Conservation (phyloP, 2,329 filamentous ascomycete species). For the Orbilia oligospora region DNA sequence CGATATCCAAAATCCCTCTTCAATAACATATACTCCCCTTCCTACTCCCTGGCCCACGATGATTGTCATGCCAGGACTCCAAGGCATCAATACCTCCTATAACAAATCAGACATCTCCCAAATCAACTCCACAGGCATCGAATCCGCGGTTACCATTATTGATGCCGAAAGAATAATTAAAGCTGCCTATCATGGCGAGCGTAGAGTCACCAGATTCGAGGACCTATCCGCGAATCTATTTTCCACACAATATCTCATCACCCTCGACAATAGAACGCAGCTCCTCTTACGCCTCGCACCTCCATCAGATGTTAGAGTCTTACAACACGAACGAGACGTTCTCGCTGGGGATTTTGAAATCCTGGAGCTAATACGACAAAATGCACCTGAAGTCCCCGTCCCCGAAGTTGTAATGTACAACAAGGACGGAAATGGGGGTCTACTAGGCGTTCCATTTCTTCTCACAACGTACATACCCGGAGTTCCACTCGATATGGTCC, state of each 20-base stretch:
- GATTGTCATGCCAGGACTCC: slow-evolving; percentile 46
- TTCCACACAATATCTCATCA: slow-evolving; percentile 56
- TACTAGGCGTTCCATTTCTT: slow-evolving; percentile 62
- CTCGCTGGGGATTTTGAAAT: slow-evolving; percentile 61
- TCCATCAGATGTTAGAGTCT: slow-evolving; percentile 61
- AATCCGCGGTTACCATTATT: slow-evolving; percentile 20
- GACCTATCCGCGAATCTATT: slow-evolving; percentile 32
- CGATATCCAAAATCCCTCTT: slow-evolving; percentile 8
- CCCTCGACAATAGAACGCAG: slow-evolving; percentile 48
- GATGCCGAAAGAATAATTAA: slow-evolving; percentile 52
- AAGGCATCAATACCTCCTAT: slow-evolving; percentile 42
- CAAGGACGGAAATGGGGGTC: slow-evolving; percentile 50
- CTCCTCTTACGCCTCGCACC: slow-evolving; percentile 43
- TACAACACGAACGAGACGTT: slow-evolving; percentile 62
- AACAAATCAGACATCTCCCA: slow-evolving; percentile 26
- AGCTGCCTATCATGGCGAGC: slow-evolving; percentile 49
- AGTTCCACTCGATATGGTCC: slow-evolving; percentile 54
- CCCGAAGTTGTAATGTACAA: slow-evolving; percentile 61
- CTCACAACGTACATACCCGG: slow-evolving; percentile 63
- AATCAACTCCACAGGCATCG: slow-evolving; percentile 34
- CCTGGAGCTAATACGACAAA: slow-evolving; percentile 60
- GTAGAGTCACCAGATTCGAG: slow-evolving; percentile 27
- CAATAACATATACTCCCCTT: slow-evolving; percentile 1
- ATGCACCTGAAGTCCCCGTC: slow-evolving; percentile 43
- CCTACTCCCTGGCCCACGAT: slow-evolving; percentile 13